A percentile compares a stretch with the other conserved stretches of the same genome.
These are phyloP conservation scores for Diaporthe amygdali DNA, from an alignment of 2,329 filamentous ascomycete species.

Conservation along the genomic window DNA sequence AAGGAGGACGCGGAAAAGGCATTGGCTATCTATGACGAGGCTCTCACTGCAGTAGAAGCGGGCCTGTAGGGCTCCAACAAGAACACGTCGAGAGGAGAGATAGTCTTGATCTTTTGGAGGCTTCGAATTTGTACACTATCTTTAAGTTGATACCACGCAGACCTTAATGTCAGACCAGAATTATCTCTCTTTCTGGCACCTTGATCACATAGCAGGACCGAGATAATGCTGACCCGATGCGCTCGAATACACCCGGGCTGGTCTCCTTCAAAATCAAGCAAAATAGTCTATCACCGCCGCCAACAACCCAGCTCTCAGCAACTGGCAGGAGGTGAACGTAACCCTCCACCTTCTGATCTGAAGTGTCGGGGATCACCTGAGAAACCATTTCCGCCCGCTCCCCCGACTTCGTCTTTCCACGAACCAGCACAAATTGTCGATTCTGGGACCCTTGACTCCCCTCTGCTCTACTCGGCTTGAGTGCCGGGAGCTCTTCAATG, in stretches of 20 bases:
- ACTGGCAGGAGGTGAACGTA: background rate
- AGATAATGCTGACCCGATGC: background rate
- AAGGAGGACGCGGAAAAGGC: conserved; percentile 22
- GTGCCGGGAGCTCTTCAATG: background rate
- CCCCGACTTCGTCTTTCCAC: background rate
- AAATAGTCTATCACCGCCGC: background rate
- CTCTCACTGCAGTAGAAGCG: conserved; percentile 6
- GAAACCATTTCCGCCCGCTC: background rate
- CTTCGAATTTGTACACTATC: background rate
- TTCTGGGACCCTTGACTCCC: background rate
- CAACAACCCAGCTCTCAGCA: background rate
- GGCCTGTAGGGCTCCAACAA: background rate
- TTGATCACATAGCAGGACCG: background rate
- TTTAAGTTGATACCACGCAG: background rate
- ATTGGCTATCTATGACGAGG: conserved; percentile 24
- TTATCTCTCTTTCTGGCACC: background rate
- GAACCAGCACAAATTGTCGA: background rate
- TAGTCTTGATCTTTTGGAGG: background rate
- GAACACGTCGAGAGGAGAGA: too few relatives aligned
- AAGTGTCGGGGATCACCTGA: background rate
- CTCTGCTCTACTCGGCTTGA: background rate
- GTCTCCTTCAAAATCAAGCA: background rate
- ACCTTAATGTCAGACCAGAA: background rate
- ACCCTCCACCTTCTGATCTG: background rate
- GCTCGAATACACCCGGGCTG: background rate